Base-by-base conservation (phyloP, 1,139 yeast species). In the Suhomyces atakaporum region DNA sequence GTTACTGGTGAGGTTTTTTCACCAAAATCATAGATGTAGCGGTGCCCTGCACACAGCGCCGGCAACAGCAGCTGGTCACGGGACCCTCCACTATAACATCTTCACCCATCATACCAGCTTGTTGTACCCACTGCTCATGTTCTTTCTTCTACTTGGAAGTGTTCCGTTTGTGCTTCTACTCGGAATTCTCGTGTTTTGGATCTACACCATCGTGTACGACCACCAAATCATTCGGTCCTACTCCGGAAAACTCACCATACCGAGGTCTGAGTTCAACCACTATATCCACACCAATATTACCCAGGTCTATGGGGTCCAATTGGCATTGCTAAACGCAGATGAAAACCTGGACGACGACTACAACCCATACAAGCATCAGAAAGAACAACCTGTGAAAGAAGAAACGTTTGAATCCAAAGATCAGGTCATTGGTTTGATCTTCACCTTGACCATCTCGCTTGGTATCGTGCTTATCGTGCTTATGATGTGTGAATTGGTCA, bases 401-500 rank as follows among this genome's bases (percentile, higher is more conserved):
- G 18, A 5, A 11, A n/a, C 16, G 14, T 30, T 27, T 20, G 18
- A 16, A 4, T 14, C 13, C 12, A 36, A 36, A 13, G 24, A 51
- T 19, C 29, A 13, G 13, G 36, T 53, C 5, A 50, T 66, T 4
- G 64, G 67, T 2, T 31, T 40, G 3, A 41, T 64, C 7, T 70
- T 69, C 43, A 54, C 67, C 31, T 28, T 47, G 3, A 56, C 65
- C 8, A 43, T 63, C 3, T 49, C 72, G 11, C 49, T 66, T 10
- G 63, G 72, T 33, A 46, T 62, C 5, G 60, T 60, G 40, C 49
- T 70, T 25, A 61, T 66, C 7, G 44, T 63, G 3, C 49, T 70
- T 14, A 63, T 71, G 53, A 55, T 70, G 60, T 58, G 67, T 41
- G 75, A 70, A 45, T 56, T 71, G 39, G 54, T 62, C 5, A 60